Base-by-base conservation (phyloP, 305 asterid genomes). In the Plantago lanceolata region DNA sequence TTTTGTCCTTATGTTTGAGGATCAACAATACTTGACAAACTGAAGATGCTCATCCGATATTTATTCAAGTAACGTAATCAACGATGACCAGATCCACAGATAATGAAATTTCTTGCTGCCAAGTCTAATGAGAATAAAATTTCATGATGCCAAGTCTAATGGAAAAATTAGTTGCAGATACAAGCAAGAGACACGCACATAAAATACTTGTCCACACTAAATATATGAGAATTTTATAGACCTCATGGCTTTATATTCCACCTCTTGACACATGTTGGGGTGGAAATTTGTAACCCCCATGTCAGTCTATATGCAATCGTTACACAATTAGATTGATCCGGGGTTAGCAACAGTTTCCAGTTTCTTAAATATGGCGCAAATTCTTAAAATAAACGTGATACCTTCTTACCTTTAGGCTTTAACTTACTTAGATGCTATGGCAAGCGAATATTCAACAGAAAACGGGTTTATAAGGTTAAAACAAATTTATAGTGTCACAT, bases 1-100 rank as follows among this genome's bases (percentile, higher is more conserved):
- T 24, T 79, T 73, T 61, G 81, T 73, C 76, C 59, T 64, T 24
- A 57, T 48, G 66, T 61, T 16, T 16, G 59, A 67, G 79, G 67
- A 73, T 75, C 79, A 61, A 70, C 31, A 18, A 59, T 47, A 58
- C 67, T 58, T 69, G 77, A 76, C 79, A 70, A 64, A 71, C 3
- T 35, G 49, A 67, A 79, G 76, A 75, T 79, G 74, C 84, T 57
- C 45, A 64, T 67, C 56, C 29, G 44, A 64, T 28, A 40, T 56
- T 40, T 61, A 43, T 9, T 40, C 33, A 21, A 35, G 45, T 31
- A 20, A 19, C 19, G 26, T 24, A 50, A 50, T 8, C 14, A 24
- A 2, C 19, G 8, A 50, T 19, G 45, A 40, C 45, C 45, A 40
- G 45, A 15, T 9, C 45, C 28, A 7, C 3, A 6, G 56, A 19